These are phyloP conservation scores for Rhodotorula taiwanensis DNA, from an alignment of 768 basidiomycete genomes.

Conservation along the genomic window DNA sequence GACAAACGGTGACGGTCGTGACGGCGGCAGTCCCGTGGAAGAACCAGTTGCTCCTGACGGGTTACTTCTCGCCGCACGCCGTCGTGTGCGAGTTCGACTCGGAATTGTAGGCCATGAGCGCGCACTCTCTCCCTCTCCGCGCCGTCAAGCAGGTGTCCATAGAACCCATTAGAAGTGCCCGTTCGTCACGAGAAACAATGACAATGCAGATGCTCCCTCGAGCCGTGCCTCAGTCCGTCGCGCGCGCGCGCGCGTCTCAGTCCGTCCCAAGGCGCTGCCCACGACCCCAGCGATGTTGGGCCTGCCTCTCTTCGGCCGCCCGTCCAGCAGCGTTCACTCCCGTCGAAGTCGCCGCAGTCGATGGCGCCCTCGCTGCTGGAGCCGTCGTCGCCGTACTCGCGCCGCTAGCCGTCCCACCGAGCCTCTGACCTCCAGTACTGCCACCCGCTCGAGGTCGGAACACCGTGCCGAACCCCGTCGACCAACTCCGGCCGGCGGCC, in stretches of 20 bases:
- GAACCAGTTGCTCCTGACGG: conserved; percentile 43
- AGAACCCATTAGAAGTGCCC: too few relatives aligned
- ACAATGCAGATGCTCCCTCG: too few relatives aligned
- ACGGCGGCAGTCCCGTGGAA: conserved; percentile 57
- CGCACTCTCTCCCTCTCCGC: too few relatives aligned
- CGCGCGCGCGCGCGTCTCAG: neutral
- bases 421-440: neutral
- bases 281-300: conserved; percentile 32
- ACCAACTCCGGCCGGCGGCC: too few relatives aligned
- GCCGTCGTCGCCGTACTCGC: conserved; percentile 2
- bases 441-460: neutral
- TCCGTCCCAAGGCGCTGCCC: conserved; percentile 32
- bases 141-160: too few relatives aligned
- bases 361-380: neutral
- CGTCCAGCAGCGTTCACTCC: neutral
- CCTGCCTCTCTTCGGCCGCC: conserved; percentile 3
- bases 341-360: neutral
- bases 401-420: neutral
- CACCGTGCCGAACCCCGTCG: conserved; percentile 15
- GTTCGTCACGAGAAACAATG: too few relatives aligned
- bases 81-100: conserved; percentile 16
- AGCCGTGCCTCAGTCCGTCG: too few relatives aligned
- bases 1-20: conserved; percentile 53
- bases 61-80: conserved; percentile 9
- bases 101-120: too few relatives aligned